Percentiles rank a stretch among this genome's conserved stretches.
phyloP scores from a whole-genome alignment of 306 rosid genomes.

The Rosa chinensis region DNA sequence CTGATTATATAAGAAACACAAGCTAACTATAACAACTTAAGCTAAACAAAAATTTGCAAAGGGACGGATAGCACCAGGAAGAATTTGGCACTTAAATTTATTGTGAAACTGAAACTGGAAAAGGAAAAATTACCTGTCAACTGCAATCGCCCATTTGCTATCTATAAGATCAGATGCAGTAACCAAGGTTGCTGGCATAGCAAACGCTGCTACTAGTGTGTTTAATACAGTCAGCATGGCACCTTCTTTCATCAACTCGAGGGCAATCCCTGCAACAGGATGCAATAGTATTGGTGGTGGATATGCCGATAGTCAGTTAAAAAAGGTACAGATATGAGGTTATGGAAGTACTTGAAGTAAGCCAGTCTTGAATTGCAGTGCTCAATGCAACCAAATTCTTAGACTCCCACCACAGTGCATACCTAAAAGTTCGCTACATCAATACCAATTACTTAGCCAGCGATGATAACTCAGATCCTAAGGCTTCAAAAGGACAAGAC shows the following conservation, averaged over 20 bases:
- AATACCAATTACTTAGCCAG: not conserved
- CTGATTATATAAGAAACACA: not conserved
- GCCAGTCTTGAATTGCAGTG: constrained; percentile 57
- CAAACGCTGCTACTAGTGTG: constrained; percentile 56
- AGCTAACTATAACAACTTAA: not conserved
- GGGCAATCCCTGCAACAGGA: constrained; percentile 36
- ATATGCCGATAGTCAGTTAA: constrained; percentile 20
- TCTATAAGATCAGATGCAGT: constrained; percentile 60
- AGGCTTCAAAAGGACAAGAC: not conserved
- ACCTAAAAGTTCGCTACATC: constrained; percentile 37
- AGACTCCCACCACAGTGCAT: constrained; percentile 49
- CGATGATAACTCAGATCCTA: not conserved
- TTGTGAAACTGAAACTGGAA: not conserved
- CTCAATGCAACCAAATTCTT: constrained; percentile 50
- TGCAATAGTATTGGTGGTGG: constrained; percentile 19
- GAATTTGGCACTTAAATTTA: not conserved
- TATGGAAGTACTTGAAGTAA: constrained; percentile 40
- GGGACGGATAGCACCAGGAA: not conserved
- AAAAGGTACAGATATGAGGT: constrained; percentile 9
- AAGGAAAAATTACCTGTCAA: constrained; percentile 48
- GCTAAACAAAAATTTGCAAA: not conserved
- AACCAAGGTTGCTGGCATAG: constrained; percentile 67
- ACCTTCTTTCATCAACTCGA: constrained; percentile 53
- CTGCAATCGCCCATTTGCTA: constrained; percentile 66
- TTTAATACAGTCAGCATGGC: constrained; percentile 67